phyloP scores from a whole-genome alignment of 371 early-diverging fungal genomes.

The Rhizopus stolonifer region DNA sequence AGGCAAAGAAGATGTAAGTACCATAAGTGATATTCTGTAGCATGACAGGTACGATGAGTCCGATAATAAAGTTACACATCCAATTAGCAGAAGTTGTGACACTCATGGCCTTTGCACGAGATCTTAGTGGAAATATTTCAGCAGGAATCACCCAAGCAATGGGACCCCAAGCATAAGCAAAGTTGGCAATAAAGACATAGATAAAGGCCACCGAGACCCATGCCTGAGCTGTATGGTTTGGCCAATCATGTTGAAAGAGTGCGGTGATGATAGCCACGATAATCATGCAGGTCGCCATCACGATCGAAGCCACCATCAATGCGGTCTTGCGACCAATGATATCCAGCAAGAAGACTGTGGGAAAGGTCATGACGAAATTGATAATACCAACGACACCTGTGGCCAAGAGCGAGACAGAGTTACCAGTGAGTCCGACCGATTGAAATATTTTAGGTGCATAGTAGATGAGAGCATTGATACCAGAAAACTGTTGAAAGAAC shows the following conservation, averaged over 20 bases:
- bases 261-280: conserved; percentile 45
- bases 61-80: conserved; percentile 75
- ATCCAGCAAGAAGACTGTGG: conserved; percentile 72
- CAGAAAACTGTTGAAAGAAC: conserved; percentile 72
- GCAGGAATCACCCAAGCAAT: conserved; percentile 90
- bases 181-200: conserved; percentile 61
- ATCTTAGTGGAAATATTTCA: conserved; percentile 78
- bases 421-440: conserved; percentile 59
- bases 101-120: conserved; percentile 81
- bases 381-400: conserved; percentile 74
- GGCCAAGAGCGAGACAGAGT: conserved; percentile 57
- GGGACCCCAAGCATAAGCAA: conserved; percentile 69
- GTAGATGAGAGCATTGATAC: conserved; percentile 76
- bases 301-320: conserved; percentile 46
- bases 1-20: conserved; percentile 58
- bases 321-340: conserved; percentile 61
- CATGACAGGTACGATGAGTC: conserved; percentile 60
- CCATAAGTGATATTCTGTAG: conserved; percentile 61
- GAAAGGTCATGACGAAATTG: conserved; percentile 54
- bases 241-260: conserved; percentile 38
- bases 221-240: conserved; percentile 29
- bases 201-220: conserved; percentile 55
- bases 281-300: conserved; percentile 39
- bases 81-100: conserved; percentile 90
- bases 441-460: conserved; percentile 72